Base-by-base conservation (phyloP, 2,329 filamentous ascomycete species). In the Dactylellina sp. region DNA sequence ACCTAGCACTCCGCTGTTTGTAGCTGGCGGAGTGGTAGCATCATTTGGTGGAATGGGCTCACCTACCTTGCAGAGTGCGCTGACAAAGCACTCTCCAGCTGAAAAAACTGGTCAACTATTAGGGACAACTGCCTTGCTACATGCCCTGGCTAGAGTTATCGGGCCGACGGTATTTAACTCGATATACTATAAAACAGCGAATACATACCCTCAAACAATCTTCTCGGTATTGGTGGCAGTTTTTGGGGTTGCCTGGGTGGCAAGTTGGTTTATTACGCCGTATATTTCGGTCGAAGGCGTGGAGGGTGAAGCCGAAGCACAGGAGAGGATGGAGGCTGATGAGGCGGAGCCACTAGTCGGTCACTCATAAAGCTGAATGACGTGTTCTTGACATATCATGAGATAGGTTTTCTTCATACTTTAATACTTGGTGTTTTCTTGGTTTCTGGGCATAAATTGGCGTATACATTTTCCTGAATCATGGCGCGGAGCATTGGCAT, bases 71-170 rank as follows among this genome's bases (percentile, higher is more conserved):
- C 92, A 96, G 79, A 89, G 91, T 0, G 87, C 90, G 0, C 83
- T 97, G 56, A 97, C 93, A 18, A 98, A 97, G 80, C 95, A 98
- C 80, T 89, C 98, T 0, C 92, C 93, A 0, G 85, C 88, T 0
- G 91, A 95, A 76, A 87, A 87, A 50, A 89, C 95, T 0, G 95
- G 95, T 0, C 89, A 95, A 80, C 83, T 98, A n/a, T 85, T 99
- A 0, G 95, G 95, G 20, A 93, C 93, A 0, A 90, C 89, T 14
- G 95, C 94, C 0, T 84, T 98, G 75, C 82, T 98, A 68, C 94
- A 98, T 81, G 91, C 92, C 0, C 82, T 97, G 37, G 87, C 46
- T 11, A 60, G 68, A 16, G 68, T 72, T 92, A 0, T 72, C 5
- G 68, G 68, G 3, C 68, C 68, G 0, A 65, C 68, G 25, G 79